Evolutionary conservation across 495 filamentous ascomycete genomes (phyloP), one percentile per base, ranked within the genome.

Genomic region (Penicillium turbatum): DNA sequence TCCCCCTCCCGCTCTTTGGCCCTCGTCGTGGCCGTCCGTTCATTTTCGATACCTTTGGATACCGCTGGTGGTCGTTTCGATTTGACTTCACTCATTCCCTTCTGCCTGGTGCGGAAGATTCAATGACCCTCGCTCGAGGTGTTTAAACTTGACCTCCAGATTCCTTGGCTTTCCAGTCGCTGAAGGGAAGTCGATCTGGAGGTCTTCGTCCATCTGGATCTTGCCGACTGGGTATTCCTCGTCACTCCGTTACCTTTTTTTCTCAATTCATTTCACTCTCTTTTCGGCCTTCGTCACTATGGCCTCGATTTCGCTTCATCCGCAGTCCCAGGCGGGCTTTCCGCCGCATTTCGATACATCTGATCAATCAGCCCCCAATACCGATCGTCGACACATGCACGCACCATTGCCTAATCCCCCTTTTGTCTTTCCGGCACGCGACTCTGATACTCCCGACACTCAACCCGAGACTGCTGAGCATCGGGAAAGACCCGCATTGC

Each of bases 381-480:
- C 61, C 42, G 65, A 39, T 54, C 66, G 63, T 56, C 70, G 65
- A 46, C 64, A 53, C 56, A 70, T 72, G 63, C 70, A 68, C 9
- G 54, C 74, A 21, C 82, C 84, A 31, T 73, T 80, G 31, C 83
- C 85, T 10, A 88, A 88, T 57, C 86, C 86, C n/a, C 79, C 76
- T 0, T 90, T 90, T 61, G 78, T 86, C 5, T 90, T 88, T 59
- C 87, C 86, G 0, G 69, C 77, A 3, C 77, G 75, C 42, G 68
- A 70, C n/a, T 53, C 68, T 2, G 65, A 64, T 21, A 56, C 31
- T 8, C 24, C 53, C 47, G 24, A 59, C 29, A 47, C 54, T 30
- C 37, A 54, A 17, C 24, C 53, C 26, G 54, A 54, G 47, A 31
- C 51, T 19, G 39, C 47, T 5, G 57, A 67, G 16, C 45, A 43